Percentiles rank a stretch among this genome's conserved stretches.
Conservation (phyloP, 352 stramenopile species). For the Phytophthora idaei region DNA sequence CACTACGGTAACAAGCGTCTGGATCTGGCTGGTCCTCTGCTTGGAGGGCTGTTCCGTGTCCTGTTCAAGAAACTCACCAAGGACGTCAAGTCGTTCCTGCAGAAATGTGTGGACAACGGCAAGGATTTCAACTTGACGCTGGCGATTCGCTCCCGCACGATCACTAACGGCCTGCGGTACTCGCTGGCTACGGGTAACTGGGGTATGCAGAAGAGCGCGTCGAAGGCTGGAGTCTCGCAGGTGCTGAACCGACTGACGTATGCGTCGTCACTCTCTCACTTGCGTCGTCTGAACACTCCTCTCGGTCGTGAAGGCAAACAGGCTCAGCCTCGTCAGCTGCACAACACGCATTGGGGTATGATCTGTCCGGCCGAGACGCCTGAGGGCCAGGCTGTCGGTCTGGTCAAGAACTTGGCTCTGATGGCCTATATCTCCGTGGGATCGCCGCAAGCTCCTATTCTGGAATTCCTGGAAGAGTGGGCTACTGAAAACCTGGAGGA, state of each 20-base stretch:
- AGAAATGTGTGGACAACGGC: constrained; percentile 92
- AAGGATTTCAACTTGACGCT: constrained; percentile 98
- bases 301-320: constrained; percentile 99
- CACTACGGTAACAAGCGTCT: constrained; percentile 99
- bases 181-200: constrained; percentile 99
- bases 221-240: constrained; percentile 99
- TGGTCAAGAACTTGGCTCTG: constrained; percentile 99
- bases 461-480: constrained; percentile 99
- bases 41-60: constrained; percentile 97
- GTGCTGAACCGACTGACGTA: constrained; percentile 99
- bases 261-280: constrained; percentile 97
- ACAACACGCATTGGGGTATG: constrained; percentile 99
- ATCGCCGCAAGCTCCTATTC: constrained; percentile 93
- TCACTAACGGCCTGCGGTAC: constrained; percentile 99
- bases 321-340: constrained; percentile 98
- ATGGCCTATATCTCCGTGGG: constrained; percentile 99
- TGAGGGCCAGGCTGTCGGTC: constrained; percentile 94
- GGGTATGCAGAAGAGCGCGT: constrained; percentile 93
- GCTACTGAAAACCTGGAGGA: constrained; percentile 98
- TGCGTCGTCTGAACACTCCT: constrained; percentile 98
- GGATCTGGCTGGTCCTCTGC: constrained; percentile 97
- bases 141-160: constrained; percentile 97
- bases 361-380: constrained; percentile 98
- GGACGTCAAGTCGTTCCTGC: constrained; percentile 95
- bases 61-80: constrained; percentile 99